Evolutionary conservation across 768 basidiomycete genomes (phyloP).

Genomic region (Boletus fagicola): DNA sequence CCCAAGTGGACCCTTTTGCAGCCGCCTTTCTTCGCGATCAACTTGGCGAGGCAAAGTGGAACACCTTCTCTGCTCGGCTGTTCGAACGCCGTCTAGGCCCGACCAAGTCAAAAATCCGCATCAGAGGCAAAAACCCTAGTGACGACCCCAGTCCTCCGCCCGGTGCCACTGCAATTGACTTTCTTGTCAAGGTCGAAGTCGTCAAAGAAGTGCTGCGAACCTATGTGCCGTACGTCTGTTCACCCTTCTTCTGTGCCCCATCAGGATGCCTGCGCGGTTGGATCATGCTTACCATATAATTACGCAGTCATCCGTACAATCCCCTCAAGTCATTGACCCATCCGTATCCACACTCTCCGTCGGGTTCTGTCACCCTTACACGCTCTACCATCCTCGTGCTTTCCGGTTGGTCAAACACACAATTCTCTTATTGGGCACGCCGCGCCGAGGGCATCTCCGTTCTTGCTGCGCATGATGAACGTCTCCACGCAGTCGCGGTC

Average conservation of each 20-base stretch:
- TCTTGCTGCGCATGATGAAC: conserved; percentile 40
- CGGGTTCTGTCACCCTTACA: conserved; percentile 45
- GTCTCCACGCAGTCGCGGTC: conserved; percentile 39
- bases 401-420: conserved; percentile 54
- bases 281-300: conserved; percentile 25
- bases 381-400: conserved; percentile 47
- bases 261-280: conserved; percentile 6
- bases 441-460: conserved; percentile 50
- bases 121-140: conserved; percentile 29
- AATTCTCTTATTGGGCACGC: conserved; percentile 55
- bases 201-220: conserved; percentile 49
- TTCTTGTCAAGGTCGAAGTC: conserved; percentile 52
- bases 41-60: conserved; percentile 44
- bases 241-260: not conserved
- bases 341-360: conserved; percentile 37
- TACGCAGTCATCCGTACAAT: conserved; percentile 49
- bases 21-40: conserved; percentile 45
- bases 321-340: conserved; percentile 49
- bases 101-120: conserved; percentile 37
- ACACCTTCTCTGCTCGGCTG: conserved; percentile 45
- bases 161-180: conserved; percentile 47
- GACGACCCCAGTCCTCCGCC: conserved; percentile 29
- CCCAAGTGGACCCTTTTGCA: conserved; percentile 43
- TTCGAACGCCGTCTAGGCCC: conserved; percentile 45
- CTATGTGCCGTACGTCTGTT: conserved; percentile 46